Conservation (phyloP, 805 yeast genomes). For the Yamadazyma kitorensis region DNA sequence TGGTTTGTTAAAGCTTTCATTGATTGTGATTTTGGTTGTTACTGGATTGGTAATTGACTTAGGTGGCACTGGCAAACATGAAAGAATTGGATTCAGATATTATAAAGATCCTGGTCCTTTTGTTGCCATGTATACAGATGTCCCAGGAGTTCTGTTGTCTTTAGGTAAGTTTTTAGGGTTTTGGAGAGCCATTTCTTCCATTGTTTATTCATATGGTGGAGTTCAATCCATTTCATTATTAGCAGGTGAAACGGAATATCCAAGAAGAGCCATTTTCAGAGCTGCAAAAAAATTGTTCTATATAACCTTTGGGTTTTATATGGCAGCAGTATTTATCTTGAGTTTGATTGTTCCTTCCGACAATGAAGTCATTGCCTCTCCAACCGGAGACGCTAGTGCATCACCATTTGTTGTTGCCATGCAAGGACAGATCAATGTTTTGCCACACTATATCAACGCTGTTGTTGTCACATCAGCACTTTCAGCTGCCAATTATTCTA, state of each 20-base stretch:
- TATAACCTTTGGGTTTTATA: conserved; percentile 28
- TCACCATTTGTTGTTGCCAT: conserved; percentile 43
- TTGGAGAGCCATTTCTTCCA: conserved; percentile 34
- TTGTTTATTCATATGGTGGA: conserved; percentile 37
- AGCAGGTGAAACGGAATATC: conserved; percentile 33
- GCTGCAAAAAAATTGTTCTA: conserved; percentile 29
- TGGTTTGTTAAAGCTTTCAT: conserved; percentile 22
- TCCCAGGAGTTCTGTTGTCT: too few species aligned
- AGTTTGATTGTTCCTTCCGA: conserved; percentile 32
- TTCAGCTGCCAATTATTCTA: conserved; percentile 31
- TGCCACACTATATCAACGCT: conserved; percentile 38
- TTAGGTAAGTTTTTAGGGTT: conserved; percentile 33
- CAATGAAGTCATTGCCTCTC: conserved; percentile 22
- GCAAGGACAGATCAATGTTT: conserved; percentile 29
- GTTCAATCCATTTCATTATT: conserved; percentile 22
- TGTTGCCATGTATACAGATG: conserved; percentile 30
- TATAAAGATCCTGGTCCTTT: conserved; percentile 44
- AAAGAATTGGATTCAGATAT: conserved; percentile 29
- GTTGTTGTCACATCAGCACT: conserved; percentile 39
- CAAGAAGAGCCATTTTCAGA: conserved; percentile 27
- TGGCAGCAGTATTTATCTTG: conserved; percentile 28
- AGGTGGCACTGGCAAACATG: conserved; percentile 21
- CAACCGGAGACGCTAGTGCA: conserved; percentile 27
- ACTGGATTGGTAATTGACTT: conserved; percentile 20
- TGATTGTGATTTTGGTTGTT: conserved; percentile 20